phyloP scores from a whole-genome alignment of 225 moss, liverwort and hornwort species.

The Pseudisothecium myosuroides region DNA sequence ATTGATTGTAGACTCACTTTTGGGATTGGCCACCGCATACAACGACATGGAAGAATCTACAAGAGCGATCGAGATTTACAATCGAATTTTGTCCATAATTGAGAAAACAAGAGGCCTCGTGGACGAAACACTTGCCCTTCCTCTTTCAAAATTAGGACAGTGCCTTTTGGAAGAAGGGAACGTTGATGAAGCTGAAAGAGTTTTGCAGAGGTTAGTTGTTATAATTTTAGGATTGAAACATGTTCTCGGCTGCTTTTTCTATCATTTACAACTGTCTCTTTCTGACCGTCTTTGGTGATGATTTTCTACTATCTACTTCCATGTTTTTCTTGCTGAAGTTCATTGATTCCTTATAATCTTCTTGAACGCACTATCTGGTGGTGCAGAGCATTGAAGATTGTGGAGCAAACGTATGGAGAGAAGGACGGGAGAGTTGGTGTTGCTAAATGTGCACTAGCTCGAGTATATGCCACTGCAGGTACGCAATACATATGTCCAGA shows the following conservation, averaged over 20 bases:
- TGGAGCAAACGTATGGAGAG: conserved; percentile 50
- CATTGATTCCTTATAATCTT: background rate
- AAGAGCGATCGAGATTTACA: conserved; percentile 53
- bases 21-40: conserved; percentile 71
- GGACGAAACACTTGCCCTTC: conserved; percentile 60
- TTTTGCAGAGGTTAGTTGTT: conserved; percentile 45
- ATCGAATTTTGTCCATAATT: conserved; percentile 47
- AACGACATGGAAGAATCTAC: conserved; percentile 45
- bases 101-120: conserved; percentile 42
- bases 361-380: background rate
- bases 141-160: conserved; percentile 80
- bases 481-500: background rate
- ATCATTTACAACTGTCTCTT: background rate
- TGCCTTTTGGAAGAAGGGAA: conserved; percentile 60
- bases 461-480: conserved; percentile 61
- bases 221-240: background rate
- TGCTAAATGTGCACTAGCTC: conserved; percentile 84
- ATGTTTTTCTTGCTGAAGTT: background rate
- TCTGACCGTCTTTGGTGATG: background rate
- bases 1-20: conserved; percentile 46
- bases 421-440: conserved; percentile 71
- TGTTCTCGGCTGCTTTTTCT: background rate
- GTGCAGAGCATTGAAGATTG: conserved; percentile 63
- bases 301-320: background rate
- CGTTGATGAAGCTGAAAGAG: conserved; percentile 48